These are phyloP conservation scores for Pestalotiopsis sp. DNA, from an alignment of 2,329 filamentous ascomycete species.

Conservation along the genomic window DNA sequence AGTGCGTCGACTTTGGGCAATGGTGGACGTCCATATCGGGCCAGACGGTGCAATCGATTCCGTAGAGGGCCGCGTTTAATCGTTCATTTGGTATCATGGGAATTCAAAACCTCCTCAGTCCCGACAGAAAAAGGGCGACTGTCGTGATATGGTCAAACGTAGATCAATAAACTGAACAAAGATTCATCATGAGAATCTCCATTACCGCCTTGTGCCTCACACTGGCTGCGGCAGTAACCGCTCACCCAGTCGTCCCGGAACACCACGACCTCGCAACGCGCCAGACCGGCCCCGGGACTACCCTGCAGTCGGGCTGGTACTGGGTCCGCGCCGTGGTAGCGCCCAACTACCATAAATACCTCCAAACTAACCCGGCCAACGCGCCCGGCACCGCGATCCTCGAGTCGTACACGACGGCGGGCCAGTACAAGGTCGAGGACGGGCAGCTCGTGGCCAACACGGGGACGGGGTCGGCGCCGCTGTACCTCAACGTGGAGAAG, in stretches of 20 bases:
- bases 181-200: neutral
- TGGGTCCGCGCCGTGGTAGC: constrained; percentile 60
- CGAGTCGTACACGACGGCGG: constrained; percentile 53
- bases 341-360: constrained; percentile 60
- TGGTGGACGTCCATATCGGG: neutral
- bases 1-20: neutral
- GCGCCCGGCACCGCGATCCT: constrained; percentile 52
- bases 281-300: constrained; percentile 22
- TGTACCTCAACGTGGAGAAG: constrained; percentile 51
- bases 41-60: neutral
- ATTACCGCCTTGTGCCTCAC: neutral
- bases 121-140: neutral
- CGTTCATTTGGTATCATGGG: too few species aligned
- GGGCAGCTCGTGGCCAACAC: constrained; percentile 59
- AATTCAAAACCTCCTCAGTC: too few species aligned
- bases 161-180: neutral
- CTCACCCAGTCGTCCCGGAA: neutral
- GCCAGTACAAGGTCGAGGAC: constrained; percentile 58
- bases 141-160: too few species aligned
- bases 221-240: neutral
- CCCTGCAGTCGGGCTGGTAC: constrained; percentile 52
- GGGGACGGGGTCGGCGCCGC: constrained; percentile 34
- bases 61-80: neutral
- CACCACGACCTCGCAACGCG: neutral
- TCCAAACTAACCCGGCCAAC: constrained; percentile 49